These are phyloP conservation scores for Chlorella sp. DNA, from an alignment of 139 green algal genomes.

Conservation along the genomic window DNA sequence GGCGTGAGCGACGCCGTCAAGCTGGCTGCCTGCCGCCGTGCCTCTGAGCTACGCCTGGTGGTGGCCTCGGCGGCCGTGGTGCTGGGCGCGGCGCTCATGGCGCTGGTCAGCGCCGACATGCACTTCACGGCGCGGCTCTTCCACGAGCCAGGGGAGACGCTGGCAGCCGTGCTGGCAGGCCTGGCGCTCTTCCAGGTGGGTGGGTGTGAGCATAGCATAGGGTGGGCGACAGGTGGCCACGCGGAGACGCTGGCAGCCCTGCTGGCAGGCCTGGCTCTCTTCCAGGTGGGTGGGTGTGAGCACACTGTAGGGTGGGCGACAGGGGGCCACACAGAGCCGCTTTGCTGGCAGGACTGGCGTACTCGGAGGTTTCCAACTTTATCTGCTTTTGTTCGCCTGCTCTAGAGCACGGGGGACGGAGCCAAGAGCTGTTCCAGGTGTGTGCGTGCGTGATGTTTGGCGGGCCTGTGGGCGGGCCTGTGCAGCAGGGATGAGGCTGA, in stretches of 20 bases:
- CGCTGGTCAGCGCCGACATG: conserved; percentile 1
- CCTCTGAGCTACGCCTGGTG: neutral
- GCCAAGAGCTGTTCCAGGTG: no score
- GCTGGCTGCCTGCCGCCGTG: neutral
- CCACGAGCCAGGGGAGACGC: neutral
- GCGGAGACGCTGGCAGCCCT: neutral
- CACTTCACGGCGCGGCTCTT: conserved; percentile 12
- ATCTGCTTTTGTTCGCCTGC: no score
- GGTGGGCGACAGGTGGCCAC: no score
- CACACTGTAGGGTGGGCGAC: no score
- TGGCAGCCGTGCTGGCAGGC: neutral
- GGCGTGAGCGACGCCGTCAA: conserved; percentile 14
- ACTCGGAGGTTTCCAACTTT: conserved; percentile 4
- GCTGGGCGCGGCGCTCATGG: neutral
- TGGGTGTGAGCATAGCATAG: neutral
- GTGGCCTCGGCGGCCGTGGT: neutral
- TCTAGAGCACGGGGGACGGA: no score
- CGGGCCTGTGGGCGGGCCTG: no score
- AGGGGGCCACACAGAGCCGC: no score
- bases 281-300: neutral
- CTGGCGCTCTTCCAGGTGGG: neutral
- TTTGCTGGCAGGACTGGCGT: neutral
- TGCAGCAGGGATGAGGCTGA: no score
- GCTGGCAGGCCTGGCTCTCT: neutral
- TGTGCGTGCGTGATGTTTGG: no score